Conservation (phyloP, 805 yeast species). For the Kodamaea restingae region DNA sequence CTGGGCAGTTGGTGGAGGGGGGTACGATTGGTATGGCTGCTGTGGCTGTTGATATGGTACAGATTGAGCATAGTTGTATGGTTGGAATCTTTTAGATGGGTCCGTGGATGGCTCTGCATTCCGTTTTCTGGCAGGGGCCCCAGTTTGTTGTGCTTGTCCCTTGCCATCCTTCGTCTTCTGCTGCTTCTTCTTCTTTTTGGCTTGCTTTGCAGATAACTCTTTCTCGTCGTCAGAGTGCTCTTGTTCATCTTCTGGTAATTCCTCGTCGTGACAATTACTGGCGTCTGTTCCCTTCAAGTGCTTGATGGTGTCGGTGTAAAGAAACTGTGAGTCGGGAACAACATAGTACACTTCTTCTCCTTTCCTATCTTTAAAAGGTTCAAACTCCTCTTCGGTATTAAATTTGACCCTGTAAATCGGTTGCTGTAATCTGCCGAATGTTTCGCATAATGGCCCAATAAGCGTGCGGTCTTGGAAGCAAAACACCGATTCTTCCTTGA, state of each 20-base stretch:
- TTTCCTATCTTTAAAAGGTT: slow-evolving; percentile 41
- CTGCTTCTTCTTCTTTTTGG: slow-evolving; percentile 56
- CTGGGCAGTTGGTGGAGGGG: slow-evolving; percentile 1
- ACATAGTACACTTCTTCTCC: slow-evolving; percentile 69
- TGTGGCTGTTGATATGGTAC: slow-evolving; percentile 10
- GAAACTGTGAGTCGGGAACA: slow-evolving; percentile 74
- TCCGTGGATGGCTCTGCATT: slow-evolving; percentile 3
- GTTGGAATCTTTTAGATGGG: slow-evolving; percentile 15
- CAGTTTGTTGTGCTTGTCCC: slow-evolving; percentile 6
- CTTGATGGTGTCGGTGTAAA: slow-evolving; percentile 69
- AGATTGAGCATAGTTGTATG: slow-evolving; percentile 20
- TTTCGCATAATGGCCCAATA: slow-evolving; percentile 79
- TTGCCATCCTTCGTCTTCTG: slow-evolving; percentile 32
- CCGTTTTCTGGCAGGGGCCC: slow-evolving; percentile 2
- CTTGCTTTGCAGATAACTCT: slow-evolving; percentile 66
- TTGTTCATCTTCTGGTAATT: slow-evolving; percentile 86
- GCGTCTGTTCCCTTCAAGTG: slow-evolving; percentile 87
- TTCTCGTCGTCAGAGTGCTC: slow-evolving; percentile 94
- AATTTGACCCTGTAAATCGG: slow-evolving; percentile 81
- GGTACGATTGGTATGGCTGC: background rate
- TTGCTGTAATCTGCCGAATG: slow-evolving; percentile 78
- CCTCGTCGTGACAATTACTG: slow-evolving; percentile 92
- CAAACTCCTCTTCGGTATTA: slow-evolving; percentile 46
- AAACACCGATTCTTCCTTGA: slow-evolving; percentile 75
- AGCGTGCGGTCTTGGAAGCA: slow-evolving; percentile 69